Evolutionary conservation across 345 rosid genomes (phyloP).

Genomic region (Chamaenerion angustifolium): DNA sequence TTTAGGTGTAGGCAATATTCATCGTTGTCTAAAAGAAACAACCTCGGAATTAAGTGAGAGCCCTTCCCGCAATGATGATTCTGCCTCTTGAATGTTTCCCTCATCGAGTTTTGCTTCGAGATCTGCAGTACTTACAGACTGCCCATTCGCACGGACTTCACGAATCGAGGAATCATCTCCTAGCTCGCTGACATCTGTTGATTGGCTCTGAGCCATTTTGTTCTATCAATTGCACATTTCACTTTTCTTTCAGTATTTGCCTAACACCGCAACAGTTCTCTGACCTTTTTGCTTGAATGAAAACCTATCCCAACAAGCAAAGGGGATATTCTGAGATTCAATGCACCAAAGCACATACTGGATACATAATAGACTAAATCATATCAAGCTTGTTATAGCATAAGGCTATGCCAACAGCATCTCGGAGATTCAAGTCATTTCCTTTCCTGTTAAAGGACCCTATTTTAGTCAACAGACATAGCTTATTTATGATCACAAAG

Average conservation of each 20-base stretch:
- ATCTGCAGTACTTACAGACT: slow-evolving; percentile 45
- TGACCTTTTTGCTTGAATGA: background rate
- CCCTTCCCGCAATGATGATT: slow-evolving; percentile 82
- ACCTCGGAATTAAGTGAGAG: slow-evolving; percentile 81
- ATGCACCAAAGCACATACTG: too few species aligned
- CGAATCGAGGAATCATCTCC: slow-evolving; percentile 21
- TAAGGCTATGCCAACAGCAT: too few species aligned
- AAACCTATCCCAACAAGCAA: background rate
- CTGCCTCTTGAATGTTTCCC: slow-evolving; percentile 88
- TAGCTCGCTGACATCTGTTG: slow-evolving; percentile 21
- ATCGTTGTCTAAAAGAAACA: background rate
- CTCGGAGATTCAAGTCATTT: too few species aligned
- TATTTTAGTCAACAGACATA: too few species aligned
- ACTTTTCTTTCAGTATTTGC: slow-evolving; percentile 1
- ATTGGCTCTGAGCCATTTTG: slow-evolving; percentile 13
- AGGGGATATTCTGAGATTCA: background rate
- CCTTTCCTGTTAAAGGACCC: too few species aligned
- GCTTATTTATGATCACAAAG: too few species aligned
- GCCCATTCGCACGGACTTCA: slow-evolving; percentile 63
- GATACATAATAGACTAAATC: too few species aligned
- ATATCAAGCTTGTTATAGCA: too few species aligned
- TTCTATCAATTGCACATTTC: slow-evolving; percentile 6
- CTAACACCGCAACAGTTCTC: background rate
- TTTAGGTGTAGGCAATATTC: background rate
- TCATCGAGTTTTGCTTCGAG: slow-evolving; percentile 86